Percentiles rank a stretch among this genome's conserved stretches.
phyloP scores from a whole-genome alignment of 352 stramenopile species.

The Globisporangium alternatum region DNA sequence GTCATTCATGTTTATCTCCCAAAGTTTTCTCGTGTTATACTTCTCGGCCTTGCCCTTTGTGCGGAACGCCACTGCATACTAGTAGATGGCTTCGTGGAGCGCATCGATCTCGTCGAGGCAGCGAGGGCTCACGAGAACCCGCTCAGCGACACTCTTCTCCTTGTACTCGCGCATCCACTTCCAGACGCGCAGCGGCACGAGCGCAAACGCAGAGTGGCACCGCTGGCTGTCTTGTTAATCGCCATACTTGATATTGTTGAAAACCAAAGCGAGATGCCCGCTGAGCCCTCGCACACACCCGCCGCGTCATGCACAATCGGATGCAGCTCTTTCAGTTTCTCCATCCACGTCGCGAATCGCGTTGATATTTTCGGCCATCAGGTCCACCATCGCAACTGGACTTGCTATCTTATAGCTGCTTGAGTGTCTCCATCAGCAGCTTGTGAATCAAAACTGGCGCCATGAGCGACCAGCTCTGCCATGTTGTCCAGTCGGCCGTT shows the following conservation, averaged over 20 bases:
- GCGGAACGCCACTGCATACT: not conserved
- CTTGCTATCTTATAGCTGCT: not conserved
- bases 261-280: no score
- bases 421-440: not conserved
- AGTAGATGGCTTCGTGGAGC: not conserved
- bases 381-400: not conserved
- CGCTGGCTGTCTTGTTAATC: not conserved
- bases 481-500: not conserved
- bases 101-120: not conserved
- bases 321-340: not conserved
- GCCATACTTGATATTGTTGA: not conserved
- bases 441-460: not conserved
- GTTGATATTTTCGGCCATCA: not conserved
- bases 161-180: slow-evolving; percentile 5
- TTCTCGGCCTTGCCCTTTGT: not conserved
- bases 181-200: not conserved
- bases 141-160: not conserved
- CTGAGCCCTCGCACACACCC: not conserved
- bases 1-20: not conserved
- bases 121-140: not conserved
- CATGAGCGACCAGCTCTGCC: not conserved
- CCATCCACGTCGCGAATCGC: not conserved
- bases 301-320: not conserved
- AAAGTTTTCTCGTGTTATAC: not conserved
- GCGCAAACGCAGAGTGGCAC: not conserved